Evolutionary conservation across 495 filamentous ascomycete genomes (phyloP), one percentile per base, ranked within the genome.

Genomic region (Neurospora tetraspora): DNA sequence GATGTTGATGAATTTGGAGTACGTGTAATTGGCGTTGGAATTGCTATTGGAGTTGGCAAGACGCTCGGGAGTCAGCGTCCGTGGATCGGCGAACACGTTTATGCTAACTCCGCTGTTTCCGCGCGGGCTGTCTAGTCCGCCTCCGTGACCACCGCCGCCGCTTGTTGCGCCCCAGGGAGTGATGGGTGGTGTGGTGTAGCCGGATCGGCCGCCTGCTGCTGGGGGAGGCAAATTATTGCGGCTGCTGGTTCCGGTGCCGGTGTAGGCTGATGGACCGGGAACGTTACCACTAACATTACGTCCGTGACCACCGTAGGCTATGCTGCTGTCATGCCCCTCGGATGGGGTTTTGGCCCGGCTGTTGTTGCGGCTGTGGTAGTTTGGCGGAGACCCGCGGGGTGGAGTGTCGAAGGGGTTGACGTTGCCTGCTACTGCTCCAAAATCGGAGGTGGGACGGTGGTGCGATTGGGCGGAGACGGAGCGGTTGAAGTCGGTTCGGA

Each of bases 61-160:
- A 53, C 69, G 18, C 42, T 79, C 76, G 4, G 77, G 77, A 69
- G 70, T 80, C 37, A 85, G 74, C 7, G 80, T 83, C 18, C 78
- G 83, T 11, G 88, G 88, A 71, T 92, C 91, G 6, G 90, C 88
- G 80, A 91, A 93, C 16, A 94, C 85, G 74, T 89, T 88, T 76
- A 93, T 93, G 80, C 87, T 90, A 78, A 91, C 88, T 39, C 79
- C 80, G 75, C 89, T 91, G 2, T 85, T 83, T 76, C 89, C 84
- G 3, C 87, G 82, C 71, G 37, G 71, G 71, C 53, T 71, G 14
- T 18, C 70, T 75, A 70, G 23, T 38, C 23, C 38, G 70, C 34
- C 23, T 36, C 31, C 34, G 61, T 53, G 42, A 71, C 68, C 43
- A 65, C 71, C 43, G 39, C 70, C 68, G 39, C 39, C 37, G 36